Evolutionary conservation across 1,284 basidiomycete genomes (phyloP), one percentile per base, ranked within the genome.

Genomic region (Mrakiaceae sp.): DNA sequence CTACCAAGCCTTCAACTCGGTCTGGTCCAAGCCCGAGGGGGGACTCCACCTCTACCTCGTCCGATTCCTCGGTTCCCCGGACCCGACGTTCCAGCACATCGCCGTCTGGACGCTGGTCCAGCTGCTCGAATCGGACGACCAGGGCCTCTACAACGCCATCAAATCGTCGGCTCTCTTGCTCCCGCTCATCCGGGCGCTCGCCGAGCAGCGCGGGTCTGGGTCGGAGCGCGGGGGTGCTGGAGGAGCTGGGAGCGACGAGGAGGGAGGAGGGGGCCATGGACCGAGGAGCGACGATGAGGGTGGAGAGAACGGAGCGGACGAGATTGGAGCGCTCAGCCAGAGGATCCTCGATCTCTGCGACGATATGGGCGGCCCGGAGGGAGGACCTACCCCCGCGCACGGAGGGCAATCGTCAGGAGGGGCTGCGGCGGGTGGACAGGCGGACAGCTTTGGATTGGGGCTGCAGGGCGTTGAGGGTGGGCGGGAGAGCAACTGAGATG

Each of bases 31-130:
- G 76, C 96, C 96, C 4, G 93, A 96, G 66, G 96, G 94, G 43
- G 96, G 96, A 51, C 87, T 99, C 80, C 94, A 98, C 74, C 85
- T 85, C 68, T 99, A 99, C 77, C 81, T 99, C 54, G 87, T 92
- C 72, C 85, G 91, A 58, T 98, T 99, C 85, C 79, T 99, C 69
- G 91, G 87, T 64, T 92, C 88, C 72, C 81, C 89, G 14, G 96
- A 99, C 75, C 89, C 91, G n/a, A 99, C 96, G 0, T 99, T 99
- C 87, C 95, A 98, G 77, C 96, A 99, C 75, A 99, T 98, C 71
- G 96, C 96, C 44, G 94, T 98, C 53, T 97, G 93, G 93, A 98
- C 95, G 0, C 94, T 98, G 68, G 94, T 98, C 10, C 95, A 98
- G 74, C 79, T 98, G 43, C 82, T 98, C 43, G 96, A 98, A 76